phyloP scores from a whole-genome alignment of 225 moss, liverwort and hornwort species.

The Ulota crispa region DNA sequence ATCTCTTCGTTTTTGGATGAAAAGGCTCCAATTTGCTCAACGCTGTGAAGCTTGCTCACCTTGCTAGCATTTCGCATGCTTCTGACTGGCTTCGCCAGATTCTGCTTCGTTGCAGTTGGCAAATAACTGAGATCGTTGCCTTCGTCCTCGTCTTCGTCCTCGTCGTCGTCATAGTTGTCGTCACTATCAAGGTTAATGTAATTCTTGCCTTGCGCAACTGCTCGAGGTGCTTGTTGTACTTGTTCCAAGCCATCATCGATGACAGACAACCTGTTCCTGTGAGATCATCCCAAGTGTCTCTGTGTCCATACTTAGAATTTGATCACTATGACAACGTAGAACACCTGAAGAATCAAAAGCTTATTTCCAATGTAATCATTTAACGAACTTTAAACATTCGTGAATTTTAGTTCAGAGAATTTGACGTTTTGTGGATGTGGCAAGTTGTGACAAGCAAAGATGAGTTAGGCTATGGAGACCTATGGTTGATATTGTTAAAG shows the following conservation, averaged over 20 bases:
- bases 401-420: too few species aligned
- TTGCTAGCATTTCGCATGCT: background rate
- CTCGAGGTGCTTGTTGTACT: background rate
- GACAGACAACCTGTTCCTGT: background rate
- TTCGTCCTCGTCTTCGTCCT: too few species aligned
- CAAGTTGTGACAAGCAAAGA: too few species aligned
- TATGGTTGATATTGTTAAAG: too few species aligned
- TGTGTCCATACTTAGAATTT: too few species aligned
- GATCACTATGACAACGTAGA: too few species aligned
- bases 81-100: too few species aligned
- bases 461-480: too few species aligned
- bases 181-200: conserved; percentile 5
- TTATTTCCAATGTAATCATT: too few species aligned
- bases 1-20: background rate
- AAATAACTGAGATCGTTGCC: background rate
- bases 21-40: background rate
- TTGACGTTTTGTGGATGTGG: too few species aligned
- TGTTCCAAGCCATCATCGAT: background rate
- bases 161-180: background rate
- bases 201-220: background rate
- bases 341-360: too few species aligned
- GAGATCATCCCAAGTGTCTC: background rate
- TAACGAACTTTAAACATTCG: background rate
- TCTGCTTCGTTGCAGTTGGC: background rate
- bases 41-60: background rate